phyloP scores from a whole-genome alignment of 352 stramenopile species.

The Saprolegnia parasitica region DNA sequence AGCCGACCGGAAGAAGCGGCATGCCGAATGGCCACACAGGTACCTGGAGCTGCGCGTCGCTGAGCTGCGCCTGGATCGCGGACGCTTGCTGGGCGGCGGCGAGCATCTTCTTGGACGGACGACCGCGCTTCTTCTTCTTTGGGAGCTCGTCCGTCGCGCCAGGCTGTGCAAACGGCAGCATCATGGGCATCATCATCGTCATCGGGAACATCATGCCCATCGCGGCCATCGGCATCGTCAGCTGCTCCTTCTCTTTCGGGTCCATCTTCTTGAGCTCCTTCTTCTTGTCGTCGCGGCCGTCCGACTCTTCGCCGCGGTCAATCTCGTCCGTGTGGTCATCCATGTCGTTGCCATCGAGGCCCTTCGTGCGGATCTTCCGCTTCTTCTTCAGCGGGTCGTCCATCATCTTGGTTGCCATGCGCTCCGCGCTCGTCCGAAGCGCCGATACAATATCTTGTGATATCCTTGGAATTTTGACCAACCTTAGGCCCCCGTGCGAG shows the following conservation, averaged over 20 bases:
- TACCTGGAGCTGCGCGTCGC: conserved; percentile 14
- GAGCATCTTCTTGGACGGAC: conserved; percentile 26
- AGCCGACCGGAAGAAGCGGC: conserved; percentile 25
- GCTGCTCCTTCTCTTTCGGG: conserved; percentile 20
- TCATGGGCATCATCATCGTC: conserved; percentile 31
- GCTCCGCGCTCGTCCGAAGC: not conserved
- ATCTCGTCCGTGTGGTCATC: conserved; percentile 4
- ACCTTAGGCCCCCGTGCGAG: conserved; percentile 19
- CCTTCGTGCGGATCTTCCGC: conserved; percentile 19
- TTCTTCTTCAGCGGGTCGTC: conserved; percentile 25
- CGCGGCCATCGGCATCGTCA: conserved; percentile 22
- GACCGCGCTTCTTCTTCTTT: conserved; percentile 28
- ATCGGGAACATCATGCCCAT: conserved; percentile 30
- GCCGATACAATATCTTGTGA: conserved; percentile 24
- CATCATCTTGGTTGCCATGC: conserved; percentile 21
- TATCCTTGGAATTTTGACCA: conserved; percentile 31
- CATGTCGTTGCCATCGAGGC: not conserved
- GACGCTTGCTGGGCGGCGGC: conserved; percentile 17
- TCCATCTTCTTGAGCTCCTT: conserved; percentile 10
- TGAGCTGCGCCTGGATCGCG: not conserved
- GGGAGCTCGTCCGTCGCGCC: conserved; percentile 18
- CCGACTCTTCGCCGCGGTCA: conserved; percentile 1
- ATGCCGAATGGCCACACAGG: conserved; percentile 29
- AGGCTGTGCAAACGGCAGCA: conserved; percentile 24
- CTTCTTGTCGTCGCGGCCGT: conserved; percentile 17